Evolutionary conservation across 805 yeast species (phyloP).

Genomic region (Candida qinlingensis): DNA sequence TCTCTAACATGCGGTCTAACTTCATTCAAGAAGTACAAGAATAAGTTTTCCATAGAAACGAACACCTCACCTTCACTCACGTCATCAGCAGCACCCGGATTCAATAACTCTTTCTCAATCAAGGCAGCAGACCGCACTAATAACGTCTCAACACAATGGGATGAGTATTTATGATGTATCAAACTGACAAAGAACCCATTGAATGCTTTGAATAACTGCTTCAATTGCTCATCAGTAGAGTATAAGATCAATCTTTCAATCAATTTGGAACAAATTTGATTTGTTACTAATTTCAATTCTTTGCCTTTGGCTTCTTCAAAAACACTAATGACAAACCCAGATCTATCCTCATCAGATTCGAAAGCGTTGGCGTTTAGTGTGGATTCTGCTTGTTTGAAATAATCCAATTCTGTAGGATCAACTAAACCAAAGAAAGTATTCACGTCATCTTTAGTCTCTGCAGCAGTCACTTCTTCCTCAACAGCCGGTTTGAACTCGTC

Average conservation of each 20-base stretch:
- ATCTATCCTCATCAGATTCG: conserved; percentile 64
- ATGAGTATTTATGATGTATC: conserved; percentile 83
- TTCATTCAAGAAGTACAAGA: conserved; percentile 62
- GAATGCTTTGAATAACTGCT: conserved; percentile 59
- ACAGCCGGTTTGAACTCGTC: conserved; percentile 6
- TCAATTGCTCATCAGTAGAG: conserved; percentile 61
- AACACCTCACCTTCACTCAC: conserved; percentile 30
- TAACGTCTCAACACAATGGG: conserved; percentile 89
- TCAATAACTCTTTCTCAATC: conserved; percentile 65
- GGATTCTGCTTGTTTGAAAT: conserved; percentile 89
- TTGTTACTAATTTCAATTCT: conserved; percentile 86
- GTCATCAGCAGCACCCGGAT: conserved; percentile 32
- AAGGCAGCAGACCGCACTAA: conserved; percentile 69
- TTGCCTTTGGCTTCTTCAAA: conserved; percentile 84
- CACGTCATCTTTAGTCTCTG: conserved; percentile 21
- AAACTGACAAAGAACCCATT: conserved; percentile 70
- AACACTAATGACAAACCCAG: conserved; percentile 68
- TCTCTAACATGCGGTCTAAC: conserved; percentile 50
- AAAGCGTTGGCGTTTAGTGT: conserved; percentile 79
- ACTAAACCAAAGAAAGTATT: conserved; percentile 79
- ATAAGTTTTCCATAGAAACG: conserved; percentile 60
- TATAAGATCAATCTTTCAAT: conserved; percentile 78
- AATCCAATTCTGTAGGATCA: conserved; percentile 78
- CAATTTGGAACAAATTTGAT: conserved; percentile 90
- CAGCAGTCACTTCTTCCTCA: conserved; percentile 16